These are phyloP conservation scores for Corinectria fuckeliana DNA, from an alignment of 2,329 filamentous ascomycete genomes.

Conservation along the genomic window DNA sequence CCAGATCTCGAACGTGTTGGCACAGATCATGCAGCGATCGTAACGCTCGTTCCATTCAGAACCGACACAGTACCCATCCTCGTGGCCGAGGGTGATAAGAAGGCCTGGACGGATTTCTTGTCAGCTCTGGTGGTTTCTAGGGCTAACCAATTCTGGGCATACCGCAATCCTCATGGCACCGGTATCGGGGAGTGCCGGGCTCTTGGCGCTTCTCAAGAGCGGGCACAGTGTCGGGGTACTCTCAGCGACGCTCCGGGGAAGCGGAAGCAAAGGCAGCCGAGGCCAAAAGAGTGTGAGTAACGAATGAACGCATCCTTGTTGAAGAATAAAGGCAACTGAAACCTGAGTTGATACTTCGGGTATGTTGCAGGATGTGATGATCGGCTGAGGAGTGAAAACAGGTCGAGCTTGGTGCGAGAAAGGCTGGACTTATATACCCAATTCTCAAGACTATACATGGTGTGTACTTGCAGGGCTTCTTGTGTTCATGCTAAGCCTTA, in stretches of 20 bases:
- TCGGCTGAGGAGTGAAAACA: neutral
- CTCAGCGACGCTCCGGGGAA: constrained; percentile 42
- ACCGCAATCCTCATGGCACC: constrained; percentile 56
- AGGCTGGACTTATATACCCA: neutral
- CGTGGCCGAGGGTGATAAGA: constrained; percentile 44
- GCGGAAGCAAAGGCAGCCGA: constrained; percentile 23
- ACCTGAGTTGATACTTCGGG: constrained; percentile 1
- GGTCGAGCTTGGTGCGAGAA: neutral
- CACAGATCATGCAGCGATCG: constrained; percentile 50
- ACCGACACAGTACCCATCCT: constrained; percentile 46
- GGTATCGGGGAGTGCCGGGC: constrained; percentile 51
- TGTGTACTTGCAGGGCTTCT: neutral
- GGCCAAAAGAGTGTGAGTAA: constrained; percentile 29
- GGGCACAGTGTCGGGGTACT: constrained; percentile 29
- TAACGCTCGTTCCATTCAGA: constrained; percentile 49
- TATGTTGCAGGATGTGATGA: neutral
- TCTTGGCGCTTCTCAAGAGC: constrained; percentile 49
- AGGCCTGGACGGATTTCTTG: neutral
- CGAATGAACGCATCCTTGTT: constrained; percentile 25
- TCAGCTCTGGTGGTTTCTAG: neutral
- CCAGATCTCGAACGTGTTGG: constrained; percentile 53
- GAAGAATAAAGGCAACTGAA: neutral
- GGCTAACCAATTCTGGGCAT: constrained; percentile 30
- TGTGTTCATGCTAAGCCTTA: neutral
- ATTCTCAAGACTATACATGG: neutral